These are phyloP conservation scores for Dionaea muscipula DNA, from an alignment of 179 eudicot genomes.

Conservation along the genomic window DNA sequence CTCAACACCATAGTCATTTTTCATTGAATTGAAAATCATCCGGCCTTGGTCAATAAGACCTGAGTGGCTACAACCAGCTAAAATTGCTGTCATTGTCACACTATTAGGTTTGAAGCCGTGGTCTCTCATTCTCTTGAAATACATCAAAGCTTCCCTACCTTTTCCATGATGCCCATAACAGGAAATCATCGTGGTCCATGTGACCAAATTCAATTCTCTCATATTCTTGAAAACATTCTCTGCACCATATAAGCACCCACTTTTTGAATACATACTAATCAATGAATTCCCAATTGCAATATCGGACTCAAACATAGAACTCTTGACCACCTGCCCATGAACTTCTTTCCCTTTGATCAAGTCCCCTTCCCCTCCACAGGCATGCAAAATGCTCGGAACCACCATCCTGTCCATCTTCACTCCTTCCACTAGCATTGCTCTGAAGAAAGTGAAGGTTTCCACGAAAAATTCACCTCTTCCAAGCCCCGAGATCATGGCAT, in stretches of 20 bases:
- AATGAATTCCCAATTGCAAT: constrained; percentile 15
- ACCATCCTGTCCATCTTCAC: constrained; percentile 11
- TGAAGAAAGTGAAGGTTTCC: constrained; percentile 12
- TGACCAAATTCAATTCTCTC: constrained; percentile 10
- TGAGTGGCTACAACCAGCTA: constrained; percentile 22
- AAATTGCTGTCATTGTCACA: constrained; percentile 19
- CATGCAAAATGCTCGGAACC: constrained; percentile 15
- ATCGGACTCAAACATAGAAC: constrained; percentile 4
- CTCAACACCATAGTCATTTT: constrained; percentile 7
- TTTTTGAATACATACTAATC: constrained; percentile 18
- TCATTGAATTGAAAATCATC: constrained; percentile 14
- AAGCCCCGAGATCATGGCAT: constrained; percentile 18
- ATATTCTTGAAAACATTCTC: constrained; percentile 10
- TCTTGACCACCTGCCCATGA: constrained; percentile 17
- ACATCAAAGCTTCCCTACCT: constrained; percentile 12
- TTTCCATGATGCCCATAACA: constrained; percentile 19
- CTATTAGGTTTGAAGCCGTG: constrained; percentile 13
- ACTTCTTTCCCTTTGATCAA: constrained; percentile 20
- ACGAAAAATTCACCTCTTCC: constrained; percentile 11
- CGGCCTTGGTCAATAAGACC: constrained; percentile 17
- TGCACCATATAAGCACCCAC: constrained; percentile 18
- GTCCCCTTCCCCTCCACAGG: constrained; percentile 16
- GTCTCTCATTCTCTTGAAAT: constrained; percentile 13
- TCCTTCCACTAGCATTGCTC: constrained; percentile 14
- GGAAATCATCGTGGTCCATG: constrained; percentile 20